Base-by-base conservation (phyloP, 1,139 yeast genomes). In the Yamadazyma sp. region DNA sequence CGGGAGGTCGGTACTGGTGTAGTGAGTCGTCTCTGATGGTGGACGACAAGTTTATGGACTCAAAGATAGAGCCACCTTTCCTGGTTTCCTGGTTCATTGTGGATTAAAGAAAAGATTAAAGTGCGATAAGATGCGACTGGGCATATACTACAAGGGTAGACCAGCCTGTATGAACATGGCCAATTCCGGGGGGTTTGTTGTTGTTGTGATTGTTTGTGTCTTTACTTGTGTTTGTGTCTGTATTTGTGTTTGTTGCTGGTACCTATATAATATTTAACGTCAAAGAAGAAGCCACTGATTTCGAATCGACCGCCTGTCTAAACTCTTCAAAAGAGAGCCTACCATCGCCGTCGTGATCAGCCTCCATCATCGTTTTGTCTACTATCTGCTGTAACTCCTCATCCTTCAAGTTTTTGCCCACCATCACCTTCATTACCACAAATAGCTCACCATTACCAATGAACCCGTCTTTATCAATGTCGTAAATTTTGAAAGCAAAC, bases 361-460 rank as follows among this genome's bases (percentile, higher is more conserved):
- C 94, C 59, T 92, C 97, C 83, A 89, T 82, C 51, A 94, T 88
- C 1, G 98, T 89, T 61, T 94, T 81, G 59, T 94, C 98, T 12
- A 90, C 97, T 42, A 90, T 79, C 61, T 92, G 98, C 60, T 94
- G 99, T 46, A 94, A 70, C 55, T 92, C 97, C 27, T 78, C 82
- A 43, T 87, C 95, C 46, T 82, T 85, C 42, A 94, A 66, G 54
- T 92, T 90, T 52, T 81, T 84, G 3, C 97, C 98, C 29, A 92
- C 98, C 98, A 94, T 94, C 81, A 88, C 86, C 62, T 92, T 87
- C 68, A 94, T 73, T 31, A 94, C 97, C 34, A 92, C 75, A 56
- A 84, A 94, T 42, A 94, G 65, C 62, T 94, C 99, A 16, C 98
- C 98, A 56, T 92, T 92, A 4, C 97, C 90, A 33, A 94, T 87